Percentiles rank a stretch among this genome's conserved stretches.
Conservation (phyloP, 2,329 filamentous ascomycete genomes). For the Ascomycota sp. region DNA sequence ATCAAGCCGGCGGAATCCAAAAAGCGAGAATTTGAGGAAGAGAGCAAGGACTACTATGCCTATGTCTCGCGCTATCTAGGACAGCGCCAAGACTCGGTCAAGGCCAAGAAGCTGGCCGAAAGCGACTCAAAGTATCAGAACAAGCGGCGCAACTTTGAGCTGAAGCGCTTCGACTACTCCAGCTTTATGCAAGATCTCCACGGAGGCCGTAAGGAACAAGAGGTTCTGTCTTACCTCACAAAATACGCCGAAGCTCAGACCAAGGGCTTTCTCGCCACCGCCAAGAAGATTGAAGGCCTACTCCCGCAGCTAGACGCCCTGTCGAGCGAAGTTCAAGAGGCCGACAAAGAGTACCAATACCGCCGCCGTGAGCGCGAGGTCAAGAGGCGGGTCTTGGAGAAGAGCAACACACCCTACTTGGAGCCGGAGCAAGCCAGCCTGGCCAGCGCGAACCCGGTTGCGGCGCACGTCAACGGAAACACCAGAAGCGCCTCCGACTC, state of each 20-base stretch:
- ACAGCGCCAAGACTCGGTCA: slow-evolving; percentile 83
- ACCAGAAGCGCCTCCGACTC: slow-evolving; percentile 36
- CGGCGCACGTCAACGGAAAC: slow-evolving; percentile 21
- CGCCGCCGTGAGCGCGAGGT: slow-evolving; percentile 90
- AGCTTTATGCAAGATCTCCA: slow-evolving; percentile 99
- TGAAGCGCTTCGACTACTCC: slow-evolving; percentile 96
- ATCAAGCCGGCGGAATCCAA: slow-evolving; percentile 96
- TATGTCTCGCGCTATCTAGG: slow-evolving; percentile 94
- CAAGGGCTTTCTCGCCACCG: slow-evolving; percentile 57
- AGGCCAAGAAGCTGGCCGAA: slow-evolving; percentile 89
- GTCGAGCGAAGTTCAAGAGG: slow-evolving; percentile 71
- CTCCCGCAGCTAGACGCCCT: slow-evolving; percentile 80
- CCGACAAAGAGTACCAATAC: slow-evolving; percentile 92
- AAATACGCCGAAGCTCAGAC: slow-evolving; percentile 86
- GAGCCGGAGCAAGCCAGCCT: slow-evolving; percentile 43
- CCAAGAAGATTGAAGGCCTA: slow-evolving; percentile 72
- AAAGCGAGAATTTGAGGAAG: slow-evolving; percentile 94
- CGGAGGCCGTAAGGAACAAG: slow-evolving; percentile 93
- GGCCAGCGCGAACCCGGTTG: slow-evolving; percentile 12
- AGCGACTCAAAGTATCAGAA: slow-evolving; percentile 92
- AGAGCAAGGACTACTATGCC: slow-evolving; percentile 95
- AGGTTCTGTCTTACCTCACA: slow-evolving; percentile 83
- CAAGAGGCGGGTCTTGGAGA: slow-evolving; percentile 76
- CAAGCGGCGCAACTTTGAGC: slow-evolving; percentile 84
- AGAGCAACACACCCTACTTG: slow-evolving; percentile 54